Base-by-base conservation (phyloP, 176 grass and related monocot species). In the Oropetium thomaeum region DNA sequence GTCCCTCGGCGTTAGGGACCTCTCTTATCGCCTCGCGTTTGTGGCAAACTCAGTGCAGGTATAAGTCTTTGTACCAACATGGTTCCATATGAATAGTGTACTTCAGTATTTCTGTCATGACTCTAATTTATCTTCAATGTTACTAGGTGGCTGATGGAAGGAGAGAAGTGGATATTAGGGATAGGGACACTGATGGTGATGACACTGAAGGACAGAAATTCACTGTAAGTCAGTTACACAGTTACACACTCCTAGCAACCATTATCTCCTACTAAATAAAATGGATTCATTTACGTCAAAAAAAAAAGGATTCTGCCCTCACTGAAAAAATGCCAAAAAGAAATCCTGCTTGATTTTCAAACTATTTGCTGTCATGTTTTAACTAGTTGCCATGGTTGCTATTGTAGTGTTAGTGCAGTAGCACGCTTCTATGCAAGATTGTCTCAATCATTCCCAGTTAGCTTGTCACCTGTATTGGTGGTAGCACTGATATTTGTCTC, bases 31-130 rank as follows among this genome's bases (percentile, higher is more conserved):
- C 57, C 84, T 99, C 25, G 76, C 91, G 77, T 98, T 98, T 69
- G 87, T 98, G 60, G 96, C 91, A 62, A 99, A 99, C 70, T 95
- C 91, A 23, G 91, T 95, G 31, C 89, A 99, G 87, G 96, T 93
- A 79, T 54, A 41, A 73, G 63, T 58, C 9, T 45, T 93, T 71
- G 31, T 15, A 69, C 37, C 69, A 64, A 27, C 19, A 44, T 65
- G 23, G 1, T 75, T 74, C 44, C 7, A 44, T 75, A 16, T 62
- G 5, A 22, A 6, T 40, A 70, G 55, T 65, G 8, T 48, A 29
- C 10, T 55, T 31, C 39, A 26, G 19, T n/a, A 30, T 60, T 33
- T 33, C 8, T 58, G 3, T 77, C 37, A 22, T 41, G 38, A 39
- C 19, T 17, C 64, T 39, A 14, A 67, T 85, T 16, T 65, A 48